A percentile compares a stretch with the other conserved stretches of the same genome.
Evolutionary conservation across 2,329 filamentous ascomycete genomes (phyloP).

Genomic region (Verticillium nonalfalfae): DNA sequence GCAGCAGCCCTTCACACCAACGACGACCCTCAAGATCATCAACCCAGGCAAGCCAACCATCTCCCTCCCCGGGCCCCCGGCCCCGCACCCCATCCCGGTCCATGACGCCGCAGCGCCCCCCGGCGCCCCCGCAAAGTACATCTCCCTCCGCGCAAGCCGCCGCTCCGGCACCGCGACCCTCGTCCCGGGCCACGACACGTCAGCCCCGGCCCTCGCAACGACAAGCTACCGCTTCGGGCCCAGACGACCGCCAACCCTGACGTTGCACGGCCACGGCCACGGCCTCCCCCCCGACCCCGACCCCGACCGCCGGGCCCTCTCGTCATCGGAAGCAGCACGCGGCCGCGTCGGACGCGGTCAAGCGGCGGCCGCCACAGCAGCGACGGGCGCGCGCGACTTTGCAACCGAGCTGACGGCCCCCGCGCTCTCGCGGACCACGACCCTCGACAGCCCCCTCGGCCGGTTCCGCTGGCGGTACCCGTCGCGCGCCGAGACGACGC

Average conservation of each 20-base stretch:
- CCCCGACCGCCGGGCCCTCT: slow-evolving; percentile 9
- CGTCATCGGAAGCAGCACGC: too few relatives aligned
- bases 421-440: slow-evolving; percentile 37
- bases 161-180: slow-evolving; percentile 43
- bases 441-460: slow-evolving; percentile 40
- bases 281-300: too few relatives aligned
- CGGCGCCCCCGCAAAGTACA: slow-evolving; percentile 31
- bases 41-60: slow-evolving; percentile 34
- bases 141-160: slow-evolving; percentile 40
- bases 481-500: slow-evolving; percentile 32
- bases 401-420: slow-evolving; percentile 16
- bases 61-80: slow-evolving; percentile 31
- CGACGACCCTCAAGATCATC: slow-evolving; percentile 41
- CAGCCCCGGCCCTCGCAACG: slow-evolving; percentile 29
- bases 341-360: slow-evolving; percentile 6
- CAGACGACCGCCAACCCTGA: slow-evolving; percentile 40
- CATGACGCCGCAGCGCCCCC: slow-evolving; percentile 23
- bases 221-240: slow-evolving; percentile 55
- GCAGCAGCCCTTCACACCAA: slow-evolving; percentile 29
- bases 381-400: slow-evolving; percentile 11
- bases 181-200: slow-evolving; percentile 30
- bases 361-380: slow-evolving; percentile 17
- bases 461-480: slow-evolving; percentile 52
- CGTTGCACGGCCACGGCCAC: slow-evolving; percentile 11
- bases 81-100: slow-evolving; percentile 32